Percentiles rank a stretch among this genome's conserved stretches.
Conservation (phyloP, 192 early-diverging fungal genomes). For the Coemansia sp. region DNA sequence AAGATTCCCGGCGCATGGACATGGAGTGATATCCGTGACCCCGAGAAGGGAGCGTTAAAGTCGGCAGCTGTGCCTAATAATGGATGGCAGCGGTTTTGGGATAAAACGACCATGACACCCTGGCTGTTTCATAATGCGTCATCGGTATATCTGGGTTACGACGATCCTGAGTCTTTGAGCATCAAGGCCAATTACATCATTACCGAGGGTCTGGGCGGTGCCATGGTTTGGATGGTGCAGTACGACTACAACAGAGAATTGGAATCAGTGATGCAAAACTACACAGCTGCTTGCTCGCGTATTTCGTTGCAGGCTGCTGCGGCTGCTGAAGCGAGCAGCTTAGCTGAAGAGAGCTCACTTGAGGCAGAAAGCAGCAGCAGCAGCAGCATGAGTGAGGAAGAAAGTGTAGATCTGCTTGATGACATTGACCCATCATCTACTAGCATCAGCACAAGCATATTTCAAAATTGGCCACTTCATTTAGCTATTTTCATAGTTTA, state of each 20-base stretch:
- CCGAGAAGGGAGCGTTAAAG: slow-evolving; percentile 22
- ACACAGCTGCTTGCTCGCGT: slow-evolving; percentile 19
- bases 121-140: slow-evolving; percentile 64
- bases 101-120: slow-evolving; percentile 60
- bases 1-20: slow-evolving; percentile 49
- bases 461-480: too few relatives aligned
- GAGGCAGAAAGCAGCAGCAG: background rate
- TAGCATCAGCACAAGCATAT: too few relatives aligned
- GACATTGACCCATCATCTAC: too few relatives aligned
- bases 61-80: slow-evolving; percentile 15
- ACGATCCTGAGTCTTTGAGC: slow-evolving; percentile 59
- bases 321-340: too few relatives aligned
- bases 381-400: background rate
- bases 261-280: slow-evolving; percentile 32
- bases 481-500: too few relatives aligned
- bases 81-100: slow-evolving; percentile 66
- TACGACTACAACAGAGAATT: slow-evolving; percentile 63
- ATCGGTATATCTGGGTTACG: slow-evolving; percentile 66
- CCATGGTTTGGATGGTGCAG: slow-evolving; percentile 72
- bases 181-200: slow-evolving; percentile 59
- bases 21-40: slow-evolving; percentile 40
- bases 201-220: slow-evolving; percentile 55
- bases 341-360: too few relatives aligned
- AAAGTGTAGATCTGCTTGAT: too few relatives aligned
- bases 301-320: slow-evolving; percentile 12